Conservation (phyloP, 1,139 yeast genomes). For the Zygosaccharomyces pseudobailii region DNA sequence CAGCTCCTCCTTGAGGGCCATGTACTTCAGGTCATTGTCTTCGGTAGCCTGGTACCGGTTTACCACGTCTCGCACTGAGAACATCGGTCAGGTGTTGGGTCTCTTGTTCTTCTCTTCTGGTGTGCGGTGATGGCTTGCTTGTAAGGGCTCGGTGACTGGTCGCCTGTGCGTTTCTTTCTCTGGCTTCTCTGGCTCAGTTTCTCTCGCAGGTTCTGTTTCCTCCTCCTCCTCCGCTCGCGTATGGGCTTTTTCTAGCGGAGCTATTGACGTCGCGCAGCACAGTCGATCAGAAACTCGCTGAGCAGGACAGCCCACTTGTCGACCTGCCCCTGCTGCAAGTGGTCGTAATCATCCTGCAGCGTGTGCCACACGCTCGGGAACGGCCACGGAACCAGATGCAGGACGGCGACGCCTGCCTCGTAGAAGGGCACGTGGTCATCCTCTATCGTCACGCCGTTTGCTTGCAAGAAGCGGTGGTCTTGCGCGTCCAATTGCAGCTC, state of each 20-base stretch:
- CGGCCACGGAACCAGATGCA: constrained; percentile 47
- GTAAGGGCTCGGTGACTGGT: background rate
- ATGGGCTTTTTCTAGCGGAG: background rate
- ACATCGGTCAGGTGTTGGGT: too few relatives aligned
- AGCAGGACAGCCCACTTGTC: constrained; percentile 29
- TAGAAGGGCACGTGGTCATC: constrained; percentile 55
- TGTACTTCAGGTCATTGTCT: constrained; percentile 27
- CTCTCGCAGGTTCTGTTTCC: background rate
- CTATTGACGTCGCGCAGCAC: background rate
- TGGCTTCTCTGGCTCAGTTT: background rate
- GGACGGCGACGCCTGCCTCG: constrained; percentile 41
- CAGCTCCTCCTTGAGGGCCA: constrained; percentile 21
- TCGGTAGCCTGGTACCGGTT: constrained; percentile 14
- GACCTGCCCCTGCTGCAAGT: constrained; percentile 27
- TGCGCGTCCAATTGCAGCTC: constrained; percentile 16
- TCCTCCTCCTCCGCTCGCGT: background rate
- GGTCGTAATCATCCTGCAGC: constrained; percentile 32
- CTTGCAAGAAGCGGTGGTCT: constrained; percentile 16
- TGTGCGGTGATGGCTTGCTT: background rate
- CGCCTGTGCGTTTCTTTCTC: background rate
- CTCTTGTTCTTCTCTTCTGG: constrained; percentile 3
- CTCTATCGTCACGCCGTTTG: constrained; percentile 36
- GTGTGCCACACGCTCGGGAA: constrained; percentile 54
- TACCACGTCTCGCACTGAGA: constrained; percentile 9
- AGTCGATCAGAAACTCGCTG: constrained; percentile 17